Evolutionary conservation across 139 green algal genomes (phyloP), one percentile per base, ranked within the genome.

Genomic region (Chlorella sp.): DNA sequence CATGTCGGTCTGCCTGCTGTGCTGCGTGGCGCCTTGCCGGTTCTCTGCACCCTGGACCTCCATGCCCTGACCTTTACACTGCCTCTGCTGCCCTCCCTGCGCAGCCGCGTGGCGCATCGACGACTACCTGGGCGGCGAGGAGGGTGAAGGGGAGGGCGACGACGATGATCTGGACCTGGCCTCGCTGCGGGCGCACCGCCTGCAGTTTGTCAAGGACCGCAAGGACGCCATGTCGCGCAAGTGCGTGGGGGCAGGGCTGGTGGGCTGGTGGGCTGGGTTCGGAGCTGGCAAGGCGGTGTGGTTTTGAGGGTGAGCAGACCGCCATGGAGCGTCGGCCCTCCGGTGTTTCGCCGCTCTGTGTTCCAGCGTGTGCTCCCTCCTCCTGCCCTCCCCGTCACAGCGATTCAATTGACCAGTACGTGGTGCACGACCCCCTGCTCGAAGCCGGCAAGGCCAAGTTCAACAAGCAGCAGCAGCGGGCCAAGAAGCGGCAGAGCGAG

Each of bases 401-500:
- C 77, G 77, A 83, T 60, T 90, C 94, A 84, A 82, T 93, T 16
- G 94, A 97, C 65, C 91, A 97, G 80, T 96, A 96, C 43, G 88
- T 95, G 65, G 95, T 96, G 62, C 75, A 88, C 68, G 95, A 98
- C 74, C 95, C 95, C 3, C 86, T 96, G 77, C 87, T 94, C 40
- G 91, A 96, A 69, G 89, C 89, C 38, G 90, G 86, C 16, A 97
- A 97, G 79, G 89, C 86, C 48, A 96, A 96, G 86, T 96, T 95
- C 87, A 94, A 90, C 88, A 91, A 90, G 60, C 79, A 92, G 64
- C 80, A 89, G 77, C 88, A 94, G 83, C 44, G 70, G 6, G 86
- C 92, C 48, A 91, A 92, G 81, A 95, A 95, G 85, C 86, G 89
- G n/a, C 40, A 85, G 40, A 95, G 85, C 7, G 88, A 93, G 64